Evolutionary conservation across 2,329 filamentous ascomycete species (phyloP).

Genomic region (Davidsoniella virescens): DNA sequence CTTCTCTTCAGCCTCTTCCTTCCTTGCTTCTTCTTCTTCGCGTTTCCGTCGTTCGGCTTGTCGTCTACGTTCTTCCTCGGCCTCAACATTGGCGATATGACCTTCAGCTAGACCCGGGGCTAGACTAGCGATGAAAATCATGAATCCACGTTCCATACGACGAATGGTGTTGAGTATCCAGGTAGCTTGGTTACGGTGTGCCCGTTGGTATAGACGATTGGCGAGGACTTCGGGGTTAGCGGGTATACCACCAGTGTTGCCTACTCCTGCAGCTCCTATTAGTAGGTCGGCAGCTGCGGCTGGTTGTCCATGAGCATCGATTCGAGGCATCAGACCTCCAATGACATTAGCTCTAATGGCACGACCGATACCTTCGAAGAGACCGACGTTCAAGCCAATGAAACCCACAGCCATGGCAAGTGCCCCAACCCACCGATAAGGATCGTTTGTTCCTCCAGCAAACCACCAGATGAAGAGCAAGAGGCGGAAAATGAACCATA

Average conservation of each 20-base stretch:
- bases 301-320: slow-evolving; percentile 23
- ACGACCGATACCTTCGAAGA: slow-evolving; percentile 37
- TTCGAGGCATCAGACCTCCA: slow-evolving; percentile 37
- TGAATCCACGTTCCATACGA: slow-evolving; percentile 36
- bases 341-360: slow-evolving; percentile 39
- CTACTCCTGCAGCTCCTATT: slow-evolving; percentile 15
- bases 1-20: slow-evolving; percentile 16
- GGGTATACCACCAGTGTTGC: neutral
- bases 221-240: slow-evolving; percentile 32
- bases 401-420: slow-evolving; percentile 36
- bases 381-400: slow-evolving; percentile 41
- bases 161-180: slow-evolving; percentile 30
- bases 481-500: slow-evolving; percentile 45
- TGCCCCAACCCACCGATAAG: slow-evolving; percentile 42
- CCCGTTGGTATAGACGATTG: slow-evolving; percentile 35
- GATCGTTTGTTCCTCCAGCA: slow-evolving; percentile 39
- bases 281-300: slow-evolving; percentile 15
- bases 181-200: slow-evolving; percentile 27
- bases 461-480: slow-evolving; percentile 49
- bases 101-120: slow-evolving; percentile 49
- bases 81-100: slow-evolving; percentile 43
- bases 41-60: slow-evolving; percentile 21
- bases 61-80: slow-evolving; percentile 30
- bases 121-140: slow-evolving; percentile 50
- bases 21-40: slow-evolving; percentile 17